Evolutionary conservation across 116 monocot species (phyloP), one percentile per base, ranked within the genome.

Genomic region (Dioscorea cayenensis): DNA sequence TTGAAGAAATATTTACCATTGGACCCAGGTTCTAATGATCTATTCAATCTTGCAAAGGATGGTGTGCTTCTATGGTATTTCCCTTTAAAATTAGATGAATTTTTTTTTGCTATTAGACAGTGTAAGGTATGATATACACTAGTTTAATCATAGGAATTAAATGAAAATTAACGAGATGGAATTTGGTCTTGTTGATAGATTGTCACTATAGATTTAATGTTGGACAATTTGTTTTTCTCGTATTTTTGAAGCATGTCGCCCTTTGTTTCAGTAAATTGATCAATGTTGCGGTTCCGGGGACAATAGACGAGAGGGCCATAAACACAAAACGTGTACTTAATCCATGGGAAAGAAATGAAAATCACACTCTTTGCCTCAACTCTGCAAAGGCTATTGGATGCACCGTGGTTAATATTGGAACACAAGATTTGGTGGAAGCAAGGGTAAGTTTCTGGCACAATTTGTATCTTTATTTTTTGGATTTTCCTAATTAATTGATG

Each of bases 361-460:
- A 93, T 79, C 94, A 97, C 75, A 93, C 90, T 50, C 97, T 97
- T 49, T 93, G 97, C 67, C 82, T 97, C 27, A 93, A 93, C 65
- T 99, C 99, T 70, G 99, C 94, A n/a, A 99, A 94, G 75, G 99
- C 99, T 59, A 99, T 99, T 87, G 99, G 99, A n/a, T 99, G 99
- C 78, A 91, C 91, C 21, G 85, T 99, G 14, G 99, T 99, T 35
- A 99, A 99, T 77, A 99, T 99, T 84, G 99, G 99, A 60, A 87
- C 86, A 52, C 94, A 99, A 65, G 99, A 99, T 49, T 75, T 99
- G 73, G 75, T 94, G 35, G 99, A 99, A 82, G 99, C 85, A 66
- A 83, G 99, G 77, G 99, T 99, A 79, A 81, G 84, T 75, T 18
- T 71, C 27, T 8, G 11, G 55, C n/a, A 18, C 17, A 18, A 20